A percentile compares a stretch with the other conserved stretches of the same genome.
Conservation (phyloP, 2,329 filamentous ascomycete species). For the Mariannaea sp. region DNA sequence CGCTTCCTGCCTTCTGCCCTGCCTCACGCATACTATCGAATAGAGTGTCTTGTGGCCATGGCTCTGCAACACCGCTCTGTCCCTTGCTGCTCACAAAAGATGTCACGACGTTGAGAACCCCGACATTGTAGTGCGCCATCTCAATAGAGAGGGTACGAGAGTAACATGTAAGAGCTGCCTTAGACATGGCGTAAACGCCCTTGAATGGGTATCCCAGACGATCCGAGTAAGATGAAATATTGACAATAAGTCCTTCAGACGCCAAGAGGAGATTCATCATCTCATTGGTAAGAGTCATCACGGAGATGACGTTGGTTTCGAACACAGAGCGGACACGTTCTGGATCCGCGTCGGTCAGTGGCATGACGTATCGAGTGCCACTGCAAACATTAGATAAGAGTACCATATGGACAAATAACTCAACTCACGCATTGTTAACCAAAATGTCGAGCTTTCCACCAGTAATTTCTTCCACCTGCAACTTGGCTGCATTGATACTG, state of each 20-base stretch:
- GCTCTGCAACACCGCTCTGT: conserved; percentile 12
- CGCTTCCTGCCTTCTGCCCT: no score
- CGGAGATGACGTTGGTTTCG: conserved; percentile 45
- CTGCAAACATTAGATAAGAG: no score
- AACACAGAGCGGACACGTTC: conserved; percentile 32
- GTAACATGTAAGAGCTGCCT: conserved; percentile 46
- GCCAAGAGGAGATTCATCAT: conserved; percentile 44
- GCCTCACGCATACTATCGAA: no score
- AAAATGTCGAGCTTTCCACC: conserved; percentile 49
- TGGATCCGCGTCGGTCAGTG: conserved; percentile 13
- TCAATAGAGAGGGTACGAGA: conserved; percentile 47
- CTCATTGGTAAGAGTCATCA: conserved; percentile 44
- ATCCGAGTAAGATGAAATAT: conserved; percentile 45
- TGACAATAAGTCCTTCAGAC: conserved; percentile 42
- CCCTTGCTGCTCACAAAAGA: conserved; percentile 17
- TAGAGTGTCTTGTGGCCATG: no score
- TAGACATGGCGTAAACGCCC: conserved; percentile 48
- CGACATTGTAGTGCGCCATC: conserved; percentile 40
- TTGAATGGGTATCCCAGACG: conserved; percentile 36
- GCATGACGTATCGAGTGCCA: no score
- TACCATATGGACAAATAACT: no score
- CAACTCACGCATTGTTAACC: conserved; percentile 45
- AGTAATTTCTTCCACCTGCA: conserved; percentile 41
- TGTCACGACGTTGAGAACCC: conserved; percentile 21
- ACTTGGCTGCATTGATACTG: conserved; percentile 42